Conservation (phyloP, 2,329 filamentous ascomycete genomes). For the Fusarium secorum region DNA sequence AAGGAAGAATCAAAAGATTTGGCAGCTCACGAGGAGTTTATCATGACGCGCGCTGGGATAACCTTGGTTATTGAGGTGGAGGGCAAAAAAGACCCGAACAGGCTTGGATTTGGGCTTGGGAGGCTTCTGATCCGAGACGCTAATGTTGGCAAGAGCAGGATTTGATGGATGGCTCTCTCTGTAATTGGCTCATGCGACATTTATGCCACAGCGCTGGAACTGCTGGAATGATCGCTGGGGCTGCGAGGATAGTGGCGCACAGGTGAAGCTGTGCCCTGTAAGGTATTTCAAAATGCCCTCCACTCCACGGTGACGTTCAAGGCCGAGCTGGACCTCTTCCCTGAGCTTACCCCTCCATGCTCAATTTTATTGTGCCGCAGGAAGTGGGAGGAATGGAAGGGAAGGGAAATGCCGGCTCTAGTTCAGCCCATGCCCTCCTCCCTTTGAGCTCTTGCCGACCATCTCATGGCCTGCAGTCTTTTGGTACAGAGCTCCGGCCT, state of each 20-base stretch:
- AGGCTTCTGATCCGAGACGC: slow-evolving; percentile 35
- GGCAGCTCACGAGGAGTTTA: slow-evolving; percentile 38
- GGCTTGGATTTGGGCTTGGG: slow-evolving; percentile 22
- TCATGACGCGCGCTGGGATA: slow-evolving; percentile 43
- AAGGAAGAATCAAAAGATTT: slow-evolving; percentile 36
- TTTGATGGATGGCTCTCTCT: slow-evolving; percentile 9
- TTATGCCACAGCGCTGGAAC: slow-evolving; percentile 19
- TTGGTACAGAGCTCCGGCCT: not conserved
- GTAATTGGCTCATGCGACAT: slow-evolving; percentile 34
- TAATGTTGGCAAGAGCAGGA: slow-evolving; percentile 31
- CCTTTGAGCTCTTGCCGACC: not conserved
- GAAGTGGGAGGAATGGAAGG: slow-evolving; percentile 3
- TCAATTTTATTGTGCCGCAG: not conserved
- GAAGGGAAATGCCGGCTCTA: slow-evolving; percentile 24
- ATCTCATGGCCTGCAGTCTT: not conserved
- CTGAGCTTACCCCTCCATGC: slow-evolving; percentile 24
- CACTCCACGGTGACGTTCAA: slow-evolving; percentile 17
- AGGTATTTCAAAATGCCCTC: not conserved
- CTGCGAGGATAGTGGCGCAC: slow-evolving; percentile 6
- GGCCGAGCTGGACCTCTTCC: not conserved
- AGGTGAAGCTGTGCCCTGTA: slow-evolving; percentile 15
- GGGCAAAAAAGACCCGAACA: slow-evolving; percentile 27
- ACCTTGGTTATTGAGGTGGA: slow-evolving; percentile 36
- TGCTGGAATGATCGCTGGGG: slow-evolving; percentile 22
- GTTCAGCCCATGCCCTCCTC: slow-evolving; percentile 8